A percentile compares a stretch with the other conserved stretches of the same genome.
Evolutionary conservation across 192 early-diverging fungal genomes (phyloP).

Genomic region (Pilaira anomala): DNA sequence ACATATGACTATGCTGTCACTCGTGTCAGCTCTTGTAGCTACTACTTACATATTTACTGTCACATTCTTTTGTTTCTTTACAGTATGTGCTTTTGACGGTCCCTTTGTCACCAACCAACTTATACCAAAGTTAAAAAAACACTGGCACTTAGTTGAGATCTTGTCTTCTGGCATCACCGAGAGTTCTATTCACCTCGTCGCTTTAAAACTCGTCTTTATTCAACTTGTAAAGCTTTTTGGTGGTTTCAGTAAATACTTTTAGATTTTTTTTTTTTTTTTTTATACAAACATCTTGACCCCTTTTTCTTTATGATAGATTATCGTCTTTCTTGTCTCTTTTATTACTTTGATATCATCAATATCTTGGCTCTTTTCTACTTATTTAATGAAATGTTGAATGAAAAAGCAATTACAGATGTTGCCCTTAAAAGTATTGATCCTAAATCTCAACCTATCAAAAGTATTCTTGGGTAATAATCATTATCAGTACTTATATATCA

Average conservation of each 20-base stretch:
- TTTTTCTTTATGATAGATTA: neutral
- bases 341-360: neutral
- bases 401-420: neutral
- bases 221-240: conserved; percentile 1
- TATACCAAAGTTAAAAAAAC: neutral
- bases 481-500: no score
- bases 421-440: neutral
- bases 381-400: conserved; percentile 8
- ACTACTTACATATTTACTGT: neutral
- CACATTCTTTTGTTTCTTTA: neutral
- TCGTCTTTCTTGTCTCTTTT: neutral
- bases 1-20: no score
- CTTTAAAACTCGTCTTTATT: neutral
- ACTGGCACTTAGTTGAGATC: neutral
- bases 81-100: neutral
- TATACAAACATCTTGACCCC: neutral
- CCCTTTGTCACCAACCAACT: neutral
- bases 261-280: neutral
- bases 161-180: neutral
- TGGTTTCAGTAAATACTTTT: conserved; percentile 4
- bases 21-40: neutral
- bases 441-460: neutral
- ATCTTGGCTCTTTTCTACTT: neutral
- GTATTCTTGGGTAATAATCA: neutral
- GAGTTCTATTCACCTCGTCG: neutral